Base-by-base conservation (phyloP, 2,329 filamentous ascomycete species). In the Bimuria novae-zelandiae region DNA sequence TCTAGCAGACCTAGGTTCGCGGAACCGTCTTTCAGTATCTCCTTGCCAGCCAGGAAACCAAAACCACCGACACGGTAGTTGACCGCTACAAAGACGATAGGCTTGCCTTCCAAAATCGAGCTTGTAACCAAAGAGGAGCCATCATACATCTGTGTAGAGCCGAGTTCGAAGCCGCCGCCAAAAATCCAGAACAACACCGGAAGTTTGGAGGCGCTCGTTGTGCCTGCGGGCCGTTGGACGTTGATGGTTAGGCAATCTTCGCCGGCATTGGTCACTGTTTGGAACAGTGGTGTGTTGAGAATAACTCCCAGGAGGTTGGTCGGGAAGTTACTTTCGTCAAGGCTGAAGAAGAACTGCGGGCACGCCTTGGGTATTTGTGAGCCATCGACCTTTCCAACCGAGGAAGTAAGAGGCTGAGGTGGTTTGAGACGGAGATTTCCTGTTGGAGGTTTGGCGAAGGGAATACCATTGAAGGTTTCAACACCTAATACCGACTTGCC, bases 11-110 rank as follows among this genome's bases (percentile, higher is more conserved):
- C 89, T 3, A 90, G 70, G 65, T 92, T 93, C 2, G 86, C 73
- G 2, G 85, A 81, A 1, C 88, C 87, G 55, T 90, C 87, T 4
- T 79, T 77, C 3, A 87, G 76, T 37, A 91, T 79, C 69, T 91
- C 87, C 47, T 82, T 82, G 6, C 88, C 88, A 0, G 84, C 81
- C 68, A 92, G 67, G 74, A 91, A 92, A 0, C 89, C 89, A 55
- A 91, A 92, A 0, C 85, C 88, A 7, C 83, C 87, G 0, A 89
- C 77, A 1, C 89, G 86, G 73, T 95, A 92, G 75, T 92, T 92
- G 65, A 92, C 84, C 0, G 86, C 82, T 0, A 93, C 89, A 49
- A 87, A 89, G 41, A 95, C 75, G 56, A 93, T 85, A 0, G 87
- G 86, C 72, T 89, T 84, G 27, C 79, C 79, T 48, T 81, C 61